Percentiles rank a stretch among this genome's conserved stretches.
Conservation (phyloP, 345 rosid species). For the Microcos paniculata region DNA sequence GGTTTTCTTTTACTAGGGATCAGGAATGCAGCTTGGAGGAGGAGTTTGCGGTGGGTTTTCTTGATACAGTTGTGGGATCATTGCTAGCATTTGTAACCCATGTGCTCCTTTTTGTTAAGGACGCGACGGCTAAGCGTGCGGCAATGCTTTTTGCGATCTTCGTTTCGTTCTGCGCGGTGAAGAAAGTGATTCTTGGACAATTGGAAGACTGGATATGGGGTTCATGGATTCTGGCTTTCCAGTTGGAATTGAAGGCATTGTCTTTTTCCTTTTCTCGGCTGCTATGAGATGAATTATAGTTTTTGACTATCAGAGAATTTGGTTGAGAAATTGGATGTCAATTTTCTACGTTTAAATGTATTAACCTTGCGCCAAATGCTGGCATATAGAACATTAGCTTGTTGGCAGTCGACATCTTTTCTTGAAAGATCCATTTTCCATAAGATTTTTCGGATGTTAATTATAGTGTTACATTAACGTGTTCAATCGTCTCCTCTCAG, state of each 20-base stretch:
- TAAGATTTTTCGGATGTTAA: not conserved
- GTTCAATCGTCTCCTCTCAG: too few relatives aligned
- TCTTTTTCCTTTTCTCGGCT: not conserved
- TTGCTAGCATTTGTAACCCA: slow-evolving; percentile 60
- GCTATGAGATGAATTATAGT: not conserved
- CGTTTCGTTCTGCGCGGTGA: slow-evolving; percentile 69
- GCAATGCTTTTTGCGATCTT: slow-evolving; percentile 45
- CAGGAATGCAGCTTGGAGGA: slow-evolving; percentile 83
- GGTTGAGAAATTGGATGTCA: not conserved
- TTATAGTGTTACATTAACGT: not conserved
- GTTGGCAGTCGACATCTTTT: not conserved
- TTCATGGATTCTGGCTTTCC: slow-evolving; percentile 76
- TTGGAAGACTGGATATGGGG: slow-evolving; percentile 85
- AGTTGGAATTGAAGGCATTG: slow-evolving; percentile 24
- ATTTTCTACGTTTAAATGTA: not conserved
- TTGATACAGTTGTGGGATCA: slow-evolving; percentile 74
- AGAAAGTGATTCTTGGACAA: slow-evolving; percentile 63
- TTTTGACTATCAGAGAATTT: not conserved
- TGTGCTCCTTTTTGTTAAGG: slow-evolving; percentile 53
- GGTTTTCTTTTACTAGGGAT: slow-evolving; percentile 65
- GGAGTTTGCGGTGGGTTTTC: slow-evolving; percentile 67
- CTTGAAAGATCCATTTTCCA: not conserved
- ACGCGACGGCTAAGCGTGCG: slow-evolving; percentile 43
- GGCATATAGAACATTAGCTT: not conserved
- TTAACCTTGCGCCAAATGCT: not conserved